Evolutionary conservation across 148 eudicot genomes (phyloP).

Genomic region (Vaccinium macrocarpon): DNA sequence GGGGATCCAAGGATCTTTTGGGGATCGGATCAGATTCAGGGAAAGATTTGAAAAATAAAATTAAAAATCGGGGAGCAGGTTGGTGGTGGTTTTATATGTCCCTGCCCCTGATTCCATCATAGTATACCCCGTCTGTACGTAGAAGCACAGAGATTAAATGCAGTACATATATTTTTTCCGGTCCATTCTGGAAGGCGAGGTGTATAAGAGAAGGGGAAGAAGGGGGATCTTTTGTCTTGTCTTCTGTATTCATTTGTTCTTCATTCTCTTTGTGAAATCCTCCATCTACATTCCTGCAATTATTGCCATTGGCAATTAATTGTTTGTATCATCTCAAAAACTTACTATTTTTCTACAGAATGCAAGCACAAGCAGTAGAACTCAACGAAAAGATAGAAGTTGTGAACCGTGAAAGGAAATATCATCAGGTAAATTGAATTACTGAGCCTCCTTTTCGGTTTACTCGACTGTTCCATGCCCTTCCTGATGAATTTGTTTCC

Average conservation of each 20-base stretch:
- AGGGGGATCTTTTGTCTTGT: too few species aligned
- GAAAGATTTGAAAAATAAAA: too few species aligned
- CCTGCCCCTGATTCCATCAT: too few species aligned
- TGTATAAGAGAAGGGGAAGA: too few species aligned
- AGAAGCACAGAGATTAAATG: too few species aligned
- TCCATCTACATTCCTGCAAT: background rate
- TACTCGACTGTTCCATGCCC: background rate
- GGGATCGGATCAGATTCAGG: too few species aligned
- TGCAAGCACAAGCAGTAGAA: constrained; percentile 67
- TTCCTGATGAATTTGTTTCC: constrained; percentile 2
- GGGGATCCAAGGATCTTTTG: too few species aligned
- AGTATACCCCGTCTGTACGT: too few species aligned
- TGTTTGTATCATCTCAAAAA: background rate
- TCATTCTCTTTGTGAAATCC: background rate
- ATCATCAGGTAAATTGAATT: constrained; percentile 62
- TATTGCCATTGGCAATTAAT: background rate
- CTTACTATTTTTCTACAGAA: constrained; percentile 35
- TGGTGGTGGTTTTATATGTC: too few species aligned
- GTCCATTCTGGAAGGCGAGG: too few species aligned
- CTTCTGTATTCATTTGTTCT: background rate
- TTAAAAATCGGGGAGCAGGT: too few species aligned
- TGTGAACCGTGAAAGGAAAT: constrained; percentile 91
- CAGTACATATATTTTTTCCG: too few species aligned
- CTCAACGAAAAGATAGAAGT: constrained; percentile 70
- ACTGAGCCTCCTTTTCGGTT: background rate